Conservation (phyloP, 768 basidiomycete genomes). For the Podaxis carcinomalis region DNA sequence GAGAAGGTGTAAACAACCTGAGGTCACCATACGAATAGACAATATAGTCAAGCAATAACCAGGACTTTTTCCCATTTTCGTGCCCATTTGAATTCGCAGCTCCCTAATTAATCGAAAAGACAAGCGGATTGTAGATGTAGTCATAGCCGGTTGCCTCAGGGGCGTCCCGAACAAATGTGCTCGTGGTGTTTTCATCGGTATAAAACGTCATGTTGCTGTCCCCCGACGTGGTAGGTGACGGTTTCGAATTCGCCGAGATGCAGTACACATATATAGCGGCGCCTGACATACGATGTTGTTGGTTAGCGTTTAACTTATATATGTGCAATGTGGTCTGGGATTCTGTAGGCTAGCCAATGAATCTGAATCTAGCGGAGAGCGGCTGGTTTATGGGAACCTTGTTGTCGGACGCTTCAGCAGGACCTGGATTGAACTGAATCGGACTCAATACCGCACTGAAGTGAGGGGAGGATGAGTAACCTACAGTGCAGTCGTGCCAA, state of each 20-base stretch:
- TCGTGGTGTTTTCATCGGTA: conserved; percentile 28
- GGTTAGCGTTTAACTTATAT: background rate
- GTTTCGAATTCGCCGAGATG: conserved; percentile 23
- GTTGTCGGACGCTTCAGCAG: background rate
- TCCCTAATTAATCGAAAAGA: conserved; percentile 26
- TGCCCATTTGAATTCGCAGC: conserved; percentile 29
- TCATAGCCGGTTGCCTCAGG: conserved; percentile 19
- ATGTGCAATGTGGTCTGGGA: background rate
- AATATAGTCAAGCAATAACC: conserved; percentile 34
- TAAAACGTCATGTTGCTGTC: conserved; percentile 33
- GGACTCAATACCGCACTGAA: background rate
- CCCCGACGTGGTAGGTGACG: conserved; percentile 16
- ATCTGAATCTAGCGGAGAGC: background rate
- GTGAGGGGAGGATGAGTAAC: background rate
- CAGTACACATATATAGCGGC: conserved; percentile 40
- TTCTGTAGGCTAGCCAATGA: background rate
- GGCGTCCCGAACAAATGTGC: conserved; percentile 21
- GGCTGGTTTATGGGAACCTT: conserved; percentile 2
- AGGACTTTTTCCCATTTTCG: conserved; percentile 21
- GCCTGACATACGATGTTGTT: background rate
- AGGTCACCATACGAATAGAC: conserved; percentile 30
- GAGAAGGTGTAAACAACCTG: background rate
- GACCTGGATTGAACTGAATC: background rate
- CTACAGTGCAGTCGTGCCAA: conserved; percentile 30
- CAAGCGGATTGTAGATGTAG: conserved; percentile 32